Conservation (phyloP, 306 rosid genomes). For the Cucumis melo region DNA sequence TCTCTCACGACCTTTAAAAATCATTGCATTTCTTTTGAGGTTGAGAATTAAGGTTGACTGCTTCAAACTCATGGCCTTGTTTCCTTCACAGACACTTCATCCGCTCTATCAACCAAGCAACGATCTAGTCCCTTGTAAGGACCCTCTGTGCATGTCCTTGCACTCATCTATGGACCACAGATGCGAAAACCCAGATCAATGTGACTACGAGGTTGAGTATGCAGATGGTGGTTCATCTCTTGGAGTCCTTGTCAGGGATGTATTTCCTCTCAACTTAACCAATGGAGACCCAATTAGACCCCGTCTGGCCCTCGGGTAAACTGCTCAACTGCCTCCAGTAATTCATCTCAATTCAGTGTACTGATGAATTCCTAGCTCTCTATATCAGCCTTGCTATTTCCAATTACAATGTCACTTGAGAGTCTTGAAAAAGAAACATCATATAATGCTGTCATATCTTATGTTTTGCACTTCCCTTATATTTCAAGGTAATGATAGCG, state of each 20-base stretch:
- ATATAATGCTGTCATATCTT: neutral
- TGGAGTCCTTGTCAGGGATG: conserved; percentile 69
- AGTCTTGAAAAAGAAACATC: neutral
- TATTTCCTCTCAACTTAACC: conserved; percentile 47
- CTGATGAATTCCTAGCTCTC: neutral
- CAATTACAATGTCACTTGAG: neutral
- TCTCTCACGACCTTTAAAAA: neutral
- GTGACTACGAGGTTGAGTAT: conserved; percentile 72
- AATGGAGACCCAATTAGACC: conserved; percentile 48
- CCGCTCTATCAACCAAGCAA: conserved; percentile 59
- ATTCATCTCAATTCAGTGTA: neutral
- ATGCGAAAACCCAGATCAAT: conserved; percentile 57
- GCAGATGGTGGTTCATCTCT: conserved; percentile 77
- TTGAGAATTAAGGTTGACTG: neutral
- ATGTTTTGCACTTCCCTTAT: neutral
- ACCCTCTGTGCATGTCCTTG: conserved; percentile 58
- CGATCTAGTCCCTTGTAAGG: conserved; percentile 59
- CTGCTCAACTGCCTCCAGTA: conserved; percentile 1
- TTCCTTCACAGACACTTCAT: conserved; percentile 55
- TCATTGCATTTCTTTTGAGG: neutral
- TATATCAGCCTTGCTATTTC: neutral
- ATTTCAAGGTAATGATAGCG: neutral
- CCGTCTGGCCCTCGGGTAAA: conserved; percentile 65
- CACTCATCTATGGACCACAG: conserved; percentile 29
- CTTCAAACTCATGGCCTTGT: neutral